A percentile compares a stretch with the other conserved stretches of the same genome.
Conservation (phyloP, 2,329 filamentous ascomycete genomes). For the Fusarium odoratissimum region DNA sequence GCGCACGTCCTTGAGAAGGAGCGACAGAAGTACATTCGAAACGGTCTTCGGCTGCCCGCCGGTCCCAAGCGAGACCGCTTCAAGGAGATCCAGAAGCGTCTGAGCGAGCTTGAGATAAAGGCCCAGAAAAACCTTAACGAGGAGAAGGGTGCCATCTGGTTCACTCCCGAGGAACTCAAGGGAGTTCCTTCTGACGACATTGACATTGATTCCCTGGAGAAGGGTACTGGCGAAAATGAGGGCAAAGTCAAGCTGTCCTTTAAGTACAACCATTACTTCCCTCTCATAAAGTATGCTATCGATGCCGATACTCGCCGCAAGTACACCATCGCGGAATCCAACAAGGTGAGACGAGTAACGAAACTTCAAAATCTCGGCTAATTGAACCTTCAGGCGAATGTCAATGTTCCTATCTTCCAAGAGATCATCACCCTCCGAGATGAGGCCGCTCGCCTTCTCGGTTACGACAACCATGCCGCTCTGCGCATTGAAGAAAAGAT, state of each 20-base stretch:
- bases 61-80: conserved; percentile 80
- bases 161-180: conserved; percentile 77
- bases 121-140: conserved; percentile 87
- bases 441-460: conserved; percentile 80
- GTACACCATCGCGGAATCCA: conserved; percentile 80
- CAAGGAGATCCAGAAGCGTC: conserved; percentile 86
- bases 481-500: conserved; percentile 86
- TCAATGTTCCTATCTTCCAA: conserved; percentile 79
- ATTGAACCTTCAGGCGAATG: conserved; percentile 62
- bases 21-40: conserved; percentile 79
- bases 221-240: conserved; percentile 77
- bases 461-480: conserved; percentile 80
- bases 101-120: conserved; percentile 78
- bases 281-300: conserved; percentile 80
- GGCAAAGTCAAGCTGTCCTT: conserved; percentile 81
- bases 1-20: conserved; percentile 81
- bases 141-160: conserved; percentile 84
- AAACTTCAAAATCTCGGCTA: not conserved
- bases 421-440: conserved; percentile 81
- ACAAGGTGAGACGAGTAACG: conserved; percentile 66
- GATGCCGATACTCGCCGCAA: conserved; percentile 75
- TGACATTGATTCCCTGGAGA: conserved; percentile 71
- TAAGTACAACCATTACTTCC: conserved; percentile 87
- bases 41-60: conserved; percentile 77
- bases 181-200: conserved; percentile 80